phyloP scores from a whole-genome alignment of 1,139 yeast species.

The Kurtzmaniella quercitrusa region DNA sequence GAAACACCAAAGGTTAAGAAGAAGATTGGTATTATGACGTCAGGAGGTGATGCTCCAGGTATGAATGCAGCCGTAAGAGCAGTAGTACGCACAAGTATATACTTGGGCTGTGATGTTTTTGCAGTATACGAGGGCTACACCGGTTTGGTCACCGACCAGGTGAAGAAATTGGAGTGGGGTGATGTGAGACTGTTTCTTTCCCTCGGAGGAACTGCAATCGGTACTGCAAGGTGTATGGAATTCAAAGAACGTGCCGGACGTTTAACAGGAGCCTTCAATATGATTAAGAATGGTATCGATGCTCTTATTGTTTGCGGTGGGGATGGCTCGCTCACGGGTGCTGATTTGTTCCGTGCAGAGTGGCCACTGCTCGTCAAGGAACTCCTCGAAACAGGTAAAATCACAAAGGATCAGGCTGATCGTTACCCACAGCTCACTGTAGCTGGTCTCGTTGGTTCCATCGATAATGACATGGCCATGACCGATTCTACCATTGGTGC shows the following conservation, averaged over 20 bases:
- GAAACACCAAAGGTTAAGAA: conserved; percentile 22
- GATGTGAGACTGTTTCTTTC: conserved; percentile 92
- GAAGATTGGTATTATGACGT: conserved; percentile 92
- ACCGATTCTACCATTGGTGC: conserved; percentile 98
- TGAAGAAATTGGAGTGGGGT: conserved; percentile 81
- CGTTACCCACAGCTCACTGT: conserved; percentile 75
- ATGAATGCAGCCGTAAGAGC: conserved; percentile 97
- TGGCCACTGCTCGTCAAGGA: conserved; percentile 88
- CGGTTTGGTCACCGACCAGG: conserved; percentile 74
- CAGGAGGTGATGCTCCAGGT: conserved; percentile 99
- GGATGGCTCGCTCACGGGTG: conserved; percentile 97
- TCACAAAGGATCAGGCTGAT: conserved; percentile 53
- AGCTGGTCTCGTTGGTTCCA: conserved; percentile 94
- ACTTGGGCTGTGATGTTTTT: conserved; percentile 87
- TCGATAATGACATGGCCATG: conserved; percentile 95
- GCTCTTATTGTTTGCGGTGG: conserved; percentile 98
- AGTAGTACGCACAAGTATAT: conserved; percentile 86
- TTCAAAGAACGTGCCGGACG: conserved; percentile 86
- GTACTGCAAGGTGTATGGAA: conserved; percentile 89
- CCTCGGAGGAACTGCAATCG: conserved; percentile 92
- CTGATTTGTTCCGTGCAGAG: conserved; percentile 87
- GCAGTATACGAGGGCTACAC: conserved; percentile 95
- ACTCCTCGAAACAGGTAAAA: conserved; percentile 48
- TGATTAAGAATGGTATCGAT: conserved; percentile 86
- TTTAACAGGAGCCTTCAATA: conserved; percentile 73